Evolutionary conservation across 257 asterid genomes (phyloP).

Genomic region (Misopates orontium): DNA sequence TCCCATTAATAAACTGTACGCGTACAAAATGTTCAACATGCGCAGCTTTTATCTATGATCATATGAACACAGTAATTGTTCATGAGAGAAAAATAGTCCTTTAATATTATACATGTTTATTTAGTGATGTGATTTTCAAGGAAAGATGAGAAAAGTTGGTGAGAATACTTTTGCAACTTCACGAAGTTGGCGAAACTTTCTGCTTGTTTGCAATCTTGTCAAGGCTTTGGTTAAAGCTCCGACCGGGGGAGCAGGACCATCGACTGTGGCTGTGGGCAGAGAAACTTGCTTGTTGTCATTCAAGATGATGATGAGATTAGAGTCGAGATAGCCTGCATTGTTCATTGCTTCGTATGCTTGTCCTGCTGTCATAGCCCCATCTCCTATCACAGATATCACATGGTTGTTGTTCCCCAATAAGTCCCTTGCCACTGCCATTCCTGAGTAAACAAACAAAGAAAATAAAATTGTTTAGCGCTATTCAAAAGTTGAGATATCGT

Average conservation of each 20-base stretch:
- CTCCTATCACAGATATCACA: constrained; percentile 71
- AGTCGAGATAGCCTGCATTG: constrained; percentile 71
- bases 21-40: not conserved
- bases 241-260: constrained; percentile 79
- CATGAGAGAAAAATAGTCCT: too few species aligned
- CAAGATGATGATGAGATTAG: constrained; percentile 57
- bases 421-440: constrained; percentile 82
- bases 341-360: constrained; percentile 83
- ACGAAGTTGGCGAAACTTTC: constrained; percentile 50
- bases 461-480: not conserved
- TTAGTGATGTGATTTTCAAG: not conserved
- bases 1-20: not conserved
- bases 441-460: constrained; percentile 19
- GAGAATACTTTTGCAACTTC: constrained; percentile 55
- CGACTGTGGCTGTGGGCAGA: constrained; percentile 68
- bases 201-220: constrained; percentile 48
- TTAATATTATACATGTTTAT: too few species aligned
- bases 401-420: constrained; percentile 55
- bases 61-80: too few species aligned
- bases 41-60: too few species aligned
- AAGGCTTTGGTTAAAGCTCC: constrained; percentile 69
- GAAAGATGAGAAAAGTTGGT: not conserved
- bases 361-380: constrained; percentile 88
- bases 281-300: constrained; percentile 78
- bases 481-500: not conserved